Conservation (phyloP, 306 rosid species). For the Acacia confusa region DNA sequence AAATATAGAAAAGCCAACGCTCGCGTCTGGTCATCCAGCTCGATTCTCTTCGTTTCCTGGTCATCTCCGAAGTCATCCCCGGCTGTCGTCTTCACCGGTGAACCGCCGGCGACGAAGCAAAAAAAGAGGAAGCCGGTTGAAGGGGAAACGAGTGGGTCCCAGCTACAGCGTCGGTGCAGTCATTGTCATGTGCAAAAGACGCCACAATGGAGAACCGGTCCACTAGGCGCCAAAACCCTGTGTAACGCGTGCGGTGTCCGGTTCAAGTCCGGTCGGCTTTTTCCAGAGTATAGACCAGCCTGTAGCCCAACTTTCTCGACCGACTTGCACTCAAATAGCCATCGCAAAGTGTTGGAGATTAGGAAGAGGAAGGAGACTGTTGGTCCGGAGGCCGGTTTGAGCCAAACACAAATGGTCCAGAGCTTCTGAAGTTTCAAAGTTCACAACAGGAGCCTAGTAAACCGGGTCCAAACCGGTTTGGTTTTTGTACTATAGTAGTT, state of each 20-base stretch:
- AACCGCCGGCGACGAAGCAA: slow-evolving; percentile 59
- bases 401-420: slow-evolving; percentile 38
- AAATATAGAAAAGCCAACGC: slow-evolving; percentile 42
- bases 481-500: slow-evolving; percentile 27
- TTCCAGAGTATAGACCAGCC: slow-evolving; percentile 95
- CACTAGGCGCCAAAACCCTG: slow-evolving; percentile 75
- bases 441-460: neutral
- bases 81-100: slow-evolving; percentile 8
- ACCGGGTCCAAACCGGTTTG: slow-evolving; percentile 29
- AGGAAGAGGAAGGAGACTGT: slow-evolving; percentile 60
- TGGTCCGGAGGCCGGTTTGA: slow-evolving; percentile 38
- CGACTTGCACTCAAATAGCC: slow-evolving; percentile 77
- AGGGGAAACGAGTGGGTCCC: slow-evolving; percentile 41
- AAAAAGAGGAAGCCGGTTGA: slow-evolving; percentile 66
- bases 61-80: slow-evolving; percentile 28
- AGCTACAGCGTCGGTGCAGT: slow-evolving; percentile 66
- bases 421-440: slow-evolving; percentile 36
- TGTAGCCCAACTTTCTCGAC: slow-evolving; percentile 77
- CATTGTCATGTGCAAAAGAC: slow-evolving; percentile 89
- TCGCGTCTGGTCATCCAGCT: slow-evolving; percentile 36
- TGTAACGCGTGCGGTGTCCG: slow-evolving; percentile 97
- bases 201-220: slow-evolving; percentile 98
- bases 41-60: slow-evolving; percentile 27
- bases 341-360: slow-evolving; percentile 85
- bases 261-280: slow-evolving; percentile 86